A percentile compares a stretch with the other conserved stretches of the same genome.
These are phyloP conservation scores for Reticulomyxa filosa DNA, from an alignment of 78 protist species.

Conservation along the genomic window DNA sequence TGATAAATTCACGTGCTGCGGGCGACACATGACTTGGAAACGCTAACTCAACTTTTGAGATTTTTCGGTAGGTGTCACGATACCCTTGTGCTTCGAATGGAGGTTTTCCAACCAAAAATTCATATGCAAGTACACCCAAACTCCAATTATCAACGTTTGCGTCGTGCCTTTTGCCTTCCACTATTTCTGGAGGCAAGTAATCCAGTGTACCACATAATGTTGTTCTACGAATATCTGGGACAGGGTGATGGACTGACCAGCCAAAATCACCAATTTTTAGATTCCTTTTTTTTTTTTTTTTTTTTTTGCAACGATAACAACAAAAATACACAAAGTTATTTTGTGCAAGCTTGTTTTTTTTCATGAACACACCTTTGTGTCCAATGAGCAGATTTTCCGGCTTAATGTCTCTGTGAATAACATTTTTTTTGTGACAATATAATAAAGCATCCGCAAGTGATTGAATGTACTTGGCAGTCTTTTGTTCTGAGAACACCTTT, in stretches of 20 bases:
- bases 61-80: not conserved
- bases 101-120: conserved; percentile 5
- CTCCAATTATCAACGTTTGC: conserved; percentile 60
- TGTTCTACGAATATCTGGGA: no score
- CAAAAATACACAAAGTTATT: no score
- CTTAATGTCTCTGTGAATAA: conserved; percentile 93
- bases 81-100: conserved; percentile 13
- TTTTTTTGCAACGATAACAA: no score
- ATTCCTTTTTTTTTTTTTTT: no score
- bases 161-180: conserved; percentile 41
- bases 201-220: conserved; percentile 90
- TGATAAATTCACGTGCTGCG: conserved; percentile 2
- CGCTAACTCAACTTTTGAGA: not conserved
- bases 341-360: no score
- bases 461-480: conserved; percentile 3
- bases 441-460: conserved; percentile 14
- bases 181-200: conserved; percentile 83
- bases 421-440: conserved; percentile 58
- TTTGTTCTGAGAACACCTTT: conserved; percentile 18
- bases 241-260: conserved; percentile 82
- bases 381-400: conserved; percentile 70
- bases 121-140: conserved; percentile 66
- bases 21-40: not conserved
- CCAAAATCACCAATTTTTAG: conserved; percentile 93
- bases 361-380: conserved; percentile 36